Percentiles rank a stretch among this genome's conserved stretches.
Evolutionary conservation across 164 flowering plant species (phyloP).

Genomic region (Taxillus chinensis): DNA sequence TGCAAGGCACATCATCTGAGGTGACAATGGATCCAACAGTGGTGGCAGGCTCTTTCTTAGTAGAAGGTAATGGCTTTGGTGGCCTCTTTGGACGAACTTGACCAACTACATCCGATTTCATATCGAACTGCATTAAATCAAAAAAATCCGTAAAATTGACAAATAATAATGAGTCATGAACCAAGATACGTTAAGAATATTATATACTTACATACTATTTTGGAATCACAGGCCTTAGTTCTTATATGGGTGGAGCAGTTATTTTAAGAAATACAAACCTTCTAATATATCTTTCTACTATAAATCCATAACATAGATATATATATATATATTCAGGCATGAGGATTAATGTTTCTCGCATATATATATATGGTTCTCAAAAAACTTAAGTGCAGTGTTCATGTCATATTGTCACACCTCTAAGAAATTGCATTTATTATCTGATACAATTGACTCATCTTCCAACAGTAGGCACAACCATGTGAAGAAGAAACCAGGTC

Average conservation of each 20-base stretch:
- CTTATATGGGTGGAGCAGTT: too few relatives aligned
- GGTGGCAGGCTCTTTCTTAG: constrained; percentile 19
- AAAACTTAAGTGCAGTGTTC: too few relatives aligned
- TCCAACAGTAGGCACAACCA: background rate
- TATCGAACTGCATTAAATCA: constrained; percentile 41
- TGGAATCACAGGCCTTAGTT: too few relatives aligned
- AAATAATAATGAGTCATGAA: background rate
- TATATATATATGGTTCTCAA: too few relatives aligned
- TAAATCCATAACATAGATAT: too few relatives aligned
- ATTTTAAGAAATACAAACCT: too few relatives aligned
- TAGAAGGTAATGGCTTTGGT: constrained; percentile 33
- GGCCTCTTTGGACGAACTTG: constrained; percentile 56
- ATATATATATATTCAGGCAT: too few relatives aligned
- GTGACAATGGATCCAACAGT: constrained; percentile 4
- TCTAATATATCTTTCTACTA: too few relatives aligned
- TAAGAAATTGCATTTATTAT: too few relatives aligned
- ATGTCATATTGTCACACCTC: too few relatives aligned
- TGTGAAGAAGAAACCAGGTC: background rate
- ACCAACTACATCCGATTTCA: constrained; percentile 33
- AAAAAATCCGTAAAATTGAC: background rate
- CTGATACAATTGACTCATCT: background rate
- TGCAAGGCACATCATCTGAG: constrained; percentile 37
- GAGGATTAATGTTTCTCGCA: too few relatives aligned
- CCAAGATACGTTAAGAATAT: background rate
- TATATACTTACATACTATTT: too few relatives aligned